phyloP scores from a whole-genome alignment of 1,284 basidiomycete genomes.

The Psilocybe mexicana region DNA sequence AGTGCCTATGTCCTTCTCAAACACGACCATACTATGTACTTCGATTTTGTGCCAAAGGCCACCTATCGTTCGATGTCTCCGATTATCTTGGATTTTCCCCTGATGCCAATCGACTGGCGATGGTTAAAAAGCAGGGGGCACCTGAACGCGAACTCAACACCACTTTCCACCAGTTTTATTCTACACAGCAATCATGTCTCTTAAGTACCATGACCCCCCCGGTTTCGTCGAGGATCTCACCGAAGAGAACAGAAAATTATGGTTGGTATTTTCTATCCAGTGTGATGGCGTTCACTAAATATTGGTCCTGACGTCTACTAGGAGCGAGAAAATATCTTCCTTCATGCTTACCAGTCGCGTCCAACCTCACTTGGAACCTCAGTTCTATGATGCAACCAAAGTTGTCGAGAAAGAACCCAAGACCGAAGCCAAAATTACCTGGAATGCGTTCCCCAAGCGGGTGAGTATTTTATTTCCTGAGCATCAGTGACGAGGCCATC shows the following conservation, averaged over 20 bases:
- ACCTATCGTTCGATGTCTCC: no score
- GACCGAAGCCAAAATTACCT: neutral
- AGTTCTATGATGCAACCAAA: constrained; percentile 3
- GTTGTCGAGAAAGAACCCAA: neutral
- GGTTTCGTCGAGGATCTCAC: constrained; percentile 4
- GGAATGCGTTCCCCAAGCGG: constrained; percentile 1
- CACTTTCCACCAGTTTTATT: no score
- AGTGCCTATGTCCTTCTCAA: no score
- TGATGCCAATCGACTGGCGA: no score
- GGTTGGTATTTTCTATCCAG: neutral
- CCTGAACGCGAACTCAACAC: no score
- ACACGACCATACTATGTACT: no score
- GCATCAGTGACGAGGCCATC: no score
- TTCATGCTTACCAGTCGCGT: constrained; percentile 1
- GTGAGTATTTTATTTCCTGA: neutral
- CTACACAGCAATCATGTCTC: neutral
- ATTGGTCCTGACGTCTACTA: neutral
- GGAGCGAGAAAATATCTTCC: neutral
- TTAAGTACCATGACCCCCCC: neutral
- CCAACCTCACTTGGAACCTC: neutral
- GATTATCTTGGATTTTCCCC: no score
- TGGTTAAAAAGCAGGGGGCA: no score
- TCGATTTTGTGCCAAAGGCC: no score
- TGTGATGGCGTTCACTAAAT: no score
- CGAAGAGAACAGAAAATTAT: neutral